Conservation (phyloP, 345 rosid genomes). For the Heritiera fomes region DNA sequence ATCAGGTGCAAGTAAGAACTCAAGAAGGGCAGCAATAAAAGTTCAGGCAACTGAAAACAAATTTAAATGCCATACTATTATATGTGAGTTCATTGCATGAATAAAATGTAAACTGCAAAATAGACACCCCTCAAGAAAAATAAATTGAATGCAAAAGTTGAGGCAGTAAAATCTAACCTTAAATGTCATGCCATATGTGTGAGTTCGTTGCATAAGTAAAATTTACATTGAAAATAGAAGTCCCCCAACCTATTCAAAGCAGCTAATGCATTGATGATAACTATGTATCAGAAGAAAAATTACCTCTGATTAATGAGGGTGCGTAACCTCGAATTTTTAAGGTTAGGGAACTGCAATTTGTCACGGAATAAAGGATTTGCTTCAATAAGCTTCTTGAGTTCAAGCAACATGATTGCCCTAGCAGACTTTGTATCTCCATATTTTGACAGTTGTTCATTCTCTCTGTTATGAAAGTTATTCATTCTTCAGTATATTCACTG, state of each 20-base stretch:
- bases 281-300: not conserved
- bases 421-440: slow-evolving; percentile 99
- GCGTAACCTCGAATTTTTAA: slow-evolving; percentile 82
- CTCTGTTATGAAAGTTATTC: slow-evolving; percentile 50
- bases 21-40: slow-evolving; percentile 1
- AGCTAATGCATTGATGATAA: not conserved
- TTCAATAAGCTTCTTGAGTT: slow-evolving; percentile 97
- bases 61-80: not conserved
- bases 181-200: not conserved
- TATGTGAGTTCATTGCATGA: slow-evolving; percentile 10
- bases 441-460: slow-evolving; percentile 95
- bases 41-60: not conserved
- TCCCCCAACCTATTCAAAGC: not conserved
- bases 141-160: not conserved
- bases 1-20: slow-evolving; percentile 1
- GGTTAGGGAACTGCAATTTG: slow-evolving; percentile 92
- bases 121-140: not conserved
- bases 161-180: not conserved
- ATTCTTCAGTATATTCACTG: not conserved
- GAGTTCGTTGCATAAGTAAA: not conserved
- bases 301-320: slow-evolving; percentile 98
- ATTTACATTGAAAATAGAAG: not conserved
- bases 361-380: slow-evolving; percentile 97
- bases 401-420: slow-evolving; percentile 92
- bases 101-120: slow-evolving; percentile 44